Base-by-base conservation (phyloP, 495 filamentous ascomycete genomes). In the Margaritispora aquatica region DNA sequence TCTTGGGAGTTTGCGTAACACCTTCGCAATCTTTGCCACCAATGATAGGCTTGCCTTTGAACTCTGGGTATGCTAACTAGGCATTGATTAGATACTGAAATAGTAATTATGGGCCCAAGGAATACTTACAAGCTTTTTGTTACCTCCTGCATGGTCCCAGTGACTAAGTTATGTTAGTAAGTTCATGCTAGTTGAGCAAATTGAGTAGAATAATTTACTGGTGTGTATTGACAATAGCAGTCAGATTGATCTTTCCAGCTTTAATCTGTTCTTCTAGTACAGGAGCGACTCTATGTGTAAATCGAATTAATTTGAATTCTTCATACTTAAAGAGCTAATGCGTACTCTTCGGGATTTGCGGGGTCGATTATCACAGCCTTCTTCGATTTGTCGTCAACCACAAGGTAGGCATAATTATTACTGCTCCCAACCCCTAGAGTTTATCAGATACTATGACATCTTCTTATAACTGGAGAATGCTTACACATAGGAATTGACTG, bases 401-500 rank as follows among this genome's bases (percentile, higher is more conserved):
- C 87, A 1, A 98, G 83, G 69, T 98, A 98, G 68, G 95, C 93
- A 77, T 97, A 98, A 74, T 97, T 98, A 71, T 98, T 88, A 68
- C 85, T 81, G 54, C 75, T 88, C 46, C 94, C 95, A 74, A 83
- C 86, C 92, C 93, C 94, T 96, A 36, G 56, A 34, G 44, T 50
- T 7, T 46, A 65, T 65, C 29, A 20, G 23, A 36, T n/a, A n/a
- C 26, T 36, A 55, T 31, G 23, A 38, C 10, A 20, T 41, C n/a
- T 44, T 27, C 17, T 55, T 20, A 23, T 55, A n/a, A 19, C 3
- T 31, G 57, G 36, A 15, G 20, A 81, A n/a, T n/a, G n/a, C 89
- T 68, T 84, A 96, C 93, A 97, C 94, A 97, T 98, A 31, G 94
- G 94, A 76, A 98, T 96, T 57, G 90, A 91, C 71, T 92, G 84